phyloP scores from a whole-genome alignment of 176 grass and related monocot species.

The Hordeum marinum region DNA sequence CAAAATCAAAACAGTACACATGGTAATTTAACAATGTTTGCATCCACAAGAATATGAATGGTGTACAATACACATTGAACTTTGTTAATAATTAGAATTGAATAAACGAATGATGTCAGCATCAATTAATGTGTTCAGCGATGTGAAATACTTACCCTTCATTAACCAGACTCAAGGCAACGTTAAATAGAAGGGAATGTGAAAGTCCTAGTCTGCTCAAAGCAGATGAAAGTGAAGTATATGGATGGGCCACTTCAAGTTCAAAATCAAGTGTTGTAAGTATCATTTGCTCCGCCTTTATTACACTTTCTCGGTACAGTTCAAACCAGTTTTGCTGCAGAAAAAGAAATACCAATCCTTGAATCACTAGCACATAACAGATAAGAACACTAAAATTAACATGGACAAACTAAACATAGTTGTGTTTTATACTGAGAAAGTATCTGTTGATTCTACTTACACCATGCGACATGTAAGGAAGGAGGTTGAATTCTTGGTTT shows the following conservation, averaged over 20 bases:
- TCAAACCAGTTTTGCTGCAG: slow-evolving; percentile 86
- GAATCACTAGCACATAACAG: slow-evolving; percentile 11
- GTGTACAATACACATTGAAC: not conserved
- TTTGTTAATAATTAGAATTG: slow-evolving; percentile 21
- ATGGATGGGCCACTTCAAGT: slow-evolving; percentile 84
- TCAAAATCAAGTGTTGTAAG: slow-evolving; percentile 90
- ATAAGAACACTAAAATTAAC: not conserved
- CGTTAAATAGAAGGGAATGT: slow-evolving; percentile 49
- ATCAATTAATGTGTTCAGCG: not conserved
- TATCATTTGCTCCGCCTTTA: slow-evolving; percentile 79
- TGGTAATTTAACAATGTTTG: not conserved
- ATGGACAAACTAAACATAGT: not conserved
- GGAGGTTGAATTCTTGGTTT: slow-evolving; percentile 54
- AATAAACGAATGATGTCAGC: slow-evolving; percentile 18
- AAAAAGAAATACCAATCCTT: slow-evolving; percentile 22
- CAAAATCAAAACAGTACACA: slow-evolving; percentile 21
- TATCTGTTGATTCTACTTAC: slow-evolving; percentile 38
- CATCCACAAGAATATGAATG: slow-evolving; percentile 8
- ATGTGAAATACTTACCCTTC: slow-evolving; percentile 76
- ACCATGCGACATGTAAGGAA: slow-evolving; percentile 49
- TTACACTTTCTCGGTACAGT: slow-evolving; percentile 70
- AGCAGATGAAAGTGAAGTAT: slow-evolving; percentile 59
- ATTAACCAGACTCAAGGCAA: slow-evolving; percentile 74
- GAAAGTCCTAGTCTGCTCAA: slow-evolving; percentile 71
- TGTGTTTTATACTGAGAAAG: not conserved